Evolutionary conservation across 345 rosid species (phyloP), one percentile per base, ranked within the genome.

Genomic region (Leavenworthia alabamica): DNA sequence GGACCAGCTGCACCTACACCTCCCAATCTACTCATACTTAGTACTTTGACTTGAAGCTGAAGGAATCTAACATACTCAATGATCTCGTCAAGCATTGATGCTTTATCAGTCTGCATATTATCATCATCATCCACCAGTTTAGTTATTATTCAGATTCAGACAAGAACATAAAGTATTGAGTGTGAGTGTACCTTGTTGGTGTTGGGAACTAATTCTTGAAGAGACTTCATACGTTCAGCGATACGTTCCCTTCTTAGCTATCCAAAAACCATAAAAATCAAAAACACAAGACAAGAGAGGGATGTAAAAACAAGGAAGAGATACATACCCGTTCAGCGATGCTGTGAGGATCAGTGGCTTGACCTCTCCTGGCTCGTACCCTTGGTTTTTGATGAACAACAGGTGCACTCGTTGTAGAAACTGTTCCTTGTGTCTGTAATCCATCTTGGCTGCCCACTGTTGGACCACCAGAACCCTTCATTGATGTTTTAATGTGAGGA

Each of bases 1-100:
- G 98, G 96, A 70, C 92, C 90, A 64, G 68, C 96, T 43, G 89
- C 85, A 0, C 87, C 85, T 0, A 88, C 98, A 46, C 88, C 95
- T 31, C 98, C 95, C 57, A 92, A 74, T 67, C 98, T 81, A 70
- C 98, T 92, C 96, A 89, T 78, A 80, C 98, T 89, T 72, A 92
- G 83, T 50, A 92, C 98, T 86, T 89, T 93, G 83, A 93, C 97
- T 89, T 93, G 99, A 54, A 93, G 97, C 85, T 89, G 99, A 56
- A 93, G 91, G 83, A 93, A 93, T 65, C 91, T 89, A 57, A 93
- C 99, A 72, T 93, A 93, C 71, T 93, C 99, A 71, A 93, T 85
- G 74, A 93, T 93, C 89, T 93, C 99, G 71, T 93, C 97, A 4
- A 93, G 85, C 99, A 89, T 93, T 24, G 99, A 89, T 69, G 99